Conservation (phyloP, 148 eudicot genomes). For the Agrostemma githago region DNA sequence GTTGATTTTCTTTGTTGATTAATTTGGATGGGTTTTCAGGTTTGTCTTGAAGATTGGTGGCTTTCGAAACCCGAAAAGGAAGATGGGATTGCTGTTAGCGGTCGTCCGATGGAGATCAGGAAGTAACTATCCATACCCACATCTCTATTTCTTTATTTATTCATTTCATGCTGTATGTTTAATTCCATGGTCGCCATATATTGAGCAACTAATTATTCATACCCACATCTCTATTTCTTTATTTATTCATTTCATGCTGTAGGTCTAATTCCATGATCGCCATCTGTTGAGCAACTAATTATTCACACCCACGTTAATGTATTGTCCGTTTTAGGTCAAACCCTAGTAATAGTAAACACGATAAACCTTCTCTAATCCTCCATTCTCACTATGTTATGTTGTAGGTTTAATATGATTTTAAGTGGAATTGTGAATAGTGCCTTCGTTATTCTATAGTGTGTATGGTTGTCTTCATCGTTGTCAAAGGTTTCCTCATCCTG, state of each 20-base stretch:
- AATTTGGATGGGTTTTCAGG: background rate
- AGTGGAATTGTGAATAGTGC: background rate
- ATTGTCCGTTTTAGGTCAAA: too few species aligned
- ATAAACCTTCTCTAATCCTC: background rate
- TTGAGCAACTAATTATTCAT: too few species aligned
- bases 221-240: too few species aligned
- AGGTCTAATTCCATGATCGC: too few species aligned
- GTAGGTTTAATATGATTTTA: background rate
- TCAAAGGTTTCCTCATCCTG: background rate
- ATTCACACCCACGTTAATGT: too few species aligned
- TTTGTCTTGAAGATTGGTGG: constrained; percentile 36
- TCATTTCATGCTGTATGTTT: background rate
- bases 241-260: too few species aligned
- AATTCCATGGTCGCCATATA: background rate
- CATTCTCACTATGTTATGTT: background rate
- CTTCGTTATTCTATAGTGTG: background rate
- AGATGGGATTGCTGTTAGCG: constrained; percentile 22
- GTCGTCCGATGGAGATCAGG: constrained; percentile 16
- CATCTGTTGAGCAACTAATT: too few species aligned
- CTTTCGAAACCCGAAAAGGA: constrained; percentile 16
- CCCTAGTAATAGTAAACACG: too few species aligned
- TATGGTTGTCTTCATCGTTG: background rate
- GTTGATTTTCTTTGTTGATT: background rate
- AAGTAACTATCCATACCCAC: constrained; percentile 9
- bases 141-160: too few species aligned